These are phyloP conservation scores for Terana coerulea DNA, from an alignment of 768 basidiomycete species.

Conservation along the genomic window DNA sequence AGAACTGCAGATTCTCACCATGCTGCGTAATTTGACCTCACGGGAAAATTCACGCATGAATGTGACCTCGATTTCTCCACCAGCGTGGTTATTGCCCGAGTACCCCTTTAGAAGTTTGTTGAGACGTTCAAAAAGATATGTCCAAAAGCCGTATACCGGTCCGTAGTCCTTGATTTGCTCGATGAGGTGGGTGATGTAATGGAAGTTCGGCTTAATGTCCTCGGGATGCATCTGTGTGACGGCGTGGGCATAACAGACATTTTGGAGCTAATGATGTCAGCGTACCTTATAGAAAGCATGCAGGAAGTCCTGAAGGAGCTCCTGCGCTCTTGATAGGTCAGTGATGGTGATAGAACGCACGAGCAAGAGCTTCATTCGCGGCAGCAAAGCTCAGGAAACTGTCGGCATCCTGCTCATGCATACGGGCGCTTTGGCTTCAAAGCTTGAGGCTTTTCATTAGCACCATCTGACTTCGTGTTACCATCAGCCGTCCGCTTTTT, in stretches of 20 bases:
- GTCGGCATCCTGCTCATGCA: conserved; percentile 9
- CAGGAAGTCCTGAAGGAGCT: conserved; percentile 10
- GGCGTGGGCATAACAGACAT: neutral
- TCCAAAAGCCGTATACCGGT: conserved; percentile 30
- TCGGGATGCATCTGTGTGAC: conserved; percentile 16
- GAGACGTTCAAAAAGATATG: conserved; percentile 28
- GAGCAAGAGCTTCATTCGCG: conserved; percentile 19
- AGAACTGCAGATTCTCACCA: conserved; percentile 12
- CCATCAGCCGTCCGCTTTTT: neutral
- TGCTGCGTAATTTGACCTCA: conserved; percentile 5
- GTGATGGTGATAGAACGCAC: conserved; percentile 9
- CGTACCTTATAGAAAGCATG: conserved; percentile 9
- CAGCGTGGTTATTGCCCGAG: conserved; percentile 22
- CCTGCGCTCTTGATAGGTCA: conserved; percentile 7
- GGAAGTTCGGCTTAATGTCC: conserved; percentile 22
- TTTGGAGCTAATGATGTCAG: neutral
- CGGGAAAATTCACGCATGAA: conserved; percentile 24
- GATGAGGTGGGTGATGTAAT: conserved; percentile 21
- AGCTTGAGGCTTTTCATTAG: neutral
- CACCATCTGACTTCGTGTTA: neutral
- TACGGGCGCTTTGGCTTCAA: conserved; percentile 6
- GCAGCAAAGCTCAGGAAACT: conserved; percentile 17
- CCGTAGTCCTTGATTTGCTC: conserved; percentile 24
- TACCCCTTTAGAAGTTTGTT: conserved; percentile 29
- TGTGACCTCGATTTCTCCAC: conserved; percentile 26